Evolutionary conservation across 176 grass and related monocot genomes (phyloP).

Genomic region (Elaeis guineensis): DNA sequence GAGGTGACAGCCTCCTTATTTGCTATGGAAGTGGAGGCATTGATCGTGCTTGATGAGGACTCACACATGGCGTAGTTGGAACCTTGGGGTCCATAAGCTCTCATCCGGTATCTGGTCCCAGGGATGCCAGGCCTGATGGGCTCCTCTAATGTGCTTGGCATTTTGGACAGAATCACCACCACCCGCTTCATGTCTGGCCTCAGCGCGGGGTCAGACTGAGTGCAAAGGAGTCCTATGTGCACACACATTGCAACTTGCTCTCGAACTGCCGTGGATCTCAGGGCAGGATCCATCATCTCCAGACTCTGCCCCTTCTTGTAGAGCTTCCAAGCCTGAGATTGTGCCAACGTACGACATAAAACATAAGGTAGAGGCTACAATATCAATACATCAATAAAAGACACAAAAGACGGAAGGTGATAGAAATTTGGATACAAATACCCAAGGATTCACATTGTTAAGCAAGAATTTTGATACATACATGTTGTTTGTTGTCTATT

Average conservation of each 20-base stretch:
- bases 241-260: slow-evolving; percentile 66
- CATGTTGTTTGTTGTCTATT: too few relatives aligned
- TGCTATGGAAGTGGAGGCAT: slow-evolving; percentile 30
- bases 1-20: slow-evolving; percentile 28
- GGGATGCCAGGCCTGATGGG: slow-evolving; percentile 55
- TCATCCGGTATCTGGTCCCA: slow-evolving; percentile 47
- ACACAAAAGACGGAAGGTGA: too few relatives aligned
- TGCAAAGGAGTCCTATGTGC: slow-evolving; percentile 70
- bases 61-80: slow-evolving; percentile 33
- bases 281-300: slow-evolving; percentile 56
- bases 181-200: slow-evolving; percentile 89
- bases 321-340: slow-evolving; percentile 68
- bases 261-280: slow-evolving; percentile 33
- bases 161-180: slow-evolving; percentile 72
- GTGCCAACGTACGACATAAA: too few relatives aligned
- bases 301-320: slow-evolving; percentile 59
- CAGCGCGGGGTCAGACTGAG: slow-evolving; percentile 58
- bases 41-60: slow-evolving; percentile 51
- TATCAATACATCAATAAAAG: too few relatives aligned
- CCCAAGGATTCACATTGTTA: too few relatives aligned
- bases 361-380: too few relatives aligned
- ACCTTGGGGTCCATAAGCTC: slow-evolving; percentile 20
- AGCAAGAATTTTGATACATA: too few relatives aligned
- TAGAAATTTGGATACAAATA: too few relatives aligned
- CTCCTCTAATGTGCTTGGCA: slow-evolving; percentile 62